Evolutionary conservation across 768 basidiomycete genomes (phyloP).

Genomic region (Kwoniella pini): DNA sequence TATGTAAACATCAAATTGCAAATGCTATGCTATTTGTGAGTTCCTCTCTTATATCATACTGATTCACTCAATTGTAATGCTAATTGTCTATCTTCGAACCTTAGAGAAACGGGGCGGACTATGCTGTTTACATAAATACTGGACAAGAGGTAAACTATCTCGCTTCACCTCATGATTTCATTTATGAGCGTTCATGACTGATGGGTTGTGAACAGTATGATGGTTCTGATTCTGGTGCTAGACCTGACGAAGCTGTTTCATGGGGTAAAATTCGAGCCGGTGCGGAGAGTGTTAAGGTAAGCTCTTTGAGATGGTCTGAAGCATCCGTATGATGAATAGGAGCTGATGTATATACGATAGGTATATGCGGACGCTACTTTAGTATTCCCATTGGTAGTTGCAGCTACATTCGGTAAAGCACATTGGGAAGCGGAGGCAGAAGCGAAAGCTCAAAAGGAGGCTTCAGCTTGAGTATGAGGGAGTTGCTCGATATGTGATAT

Average conservation of each 20-base stretch:
- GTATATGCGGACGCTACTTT: slow-evolving; percentile 96
- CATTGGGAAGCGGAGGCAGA: slow-evolving; percentile 53
- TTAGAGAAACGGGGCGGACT: slow-evolving; percentile 97
- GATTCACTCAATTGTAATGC: no score
- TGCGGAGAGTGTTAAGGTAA: slow-evolving; percentile 56
- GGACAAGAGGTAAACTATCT: slow-evolving; percentile 76
- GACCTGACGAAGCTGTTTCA: slow-evolving; percentile 95
- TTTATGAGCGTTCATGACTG: background rate
- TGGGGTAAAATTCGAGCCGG: slow-evolving; percentile 97
- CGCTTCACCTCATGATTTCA: no score
- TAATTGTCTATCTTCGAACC: no score
- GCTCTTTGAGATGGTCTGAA: background rate
- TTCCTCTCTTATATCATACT: background rate
- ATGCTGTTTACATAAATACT: slow-evolving; percentile 95
- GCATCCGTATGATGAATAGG: background rate
- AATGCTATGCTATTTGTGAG: slow-evolving; percentile 98
- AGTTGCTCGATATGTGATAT: background rate
- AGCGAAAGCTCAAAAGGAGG: background rate
- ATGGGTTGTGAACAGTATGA: slow-evolving; percentile 63
- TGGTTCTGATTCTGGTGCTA: slow-evolving; percentile 93
- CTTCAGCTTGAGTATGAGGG: background rate
- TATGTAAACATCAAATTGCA: slow-evolving; percentile 99
- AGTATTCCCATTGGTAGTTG: slow-evolving; percentile 91
- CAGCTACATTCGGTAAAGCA: slow-evolving; percentile 79
- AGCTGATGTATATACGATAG: slow-evolving; percentile 52